These are phyloP conservation scores for Papilionanthe hybrid DNA, from an alignment of 116 monocot genomes.

Conservation along the genomic window DNA sequence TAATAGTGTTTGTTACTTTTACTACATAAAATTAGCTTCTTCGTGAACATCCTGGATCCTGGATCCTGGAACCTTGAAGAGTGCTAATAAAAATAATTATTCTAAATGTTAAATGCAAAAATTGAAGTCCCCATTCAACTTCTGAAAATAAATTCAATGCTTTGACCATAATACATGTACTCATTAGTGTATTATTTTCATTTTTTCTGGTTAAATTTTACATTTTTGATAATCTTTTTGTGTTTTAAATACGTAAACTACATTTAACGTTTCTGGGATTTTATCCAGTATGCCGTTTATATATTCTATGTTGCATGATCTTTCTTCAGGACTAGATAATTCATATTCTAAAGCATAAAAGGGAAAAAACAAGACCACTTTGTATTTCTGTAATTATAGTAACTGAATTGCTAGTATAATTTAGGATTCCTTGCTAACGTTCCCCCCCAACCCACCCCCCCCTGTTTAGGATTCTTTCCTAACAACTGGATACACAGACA, in stretches of 20 bases:
- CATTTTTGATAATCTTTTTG: neutral
- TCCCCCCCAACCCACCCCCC: too few relatives aligned
- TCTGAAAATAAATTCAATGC: neutral
- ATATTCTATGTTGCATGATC: neutral
- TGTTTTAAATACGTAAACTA: neutral
- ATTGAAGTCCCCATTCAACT: neutral
- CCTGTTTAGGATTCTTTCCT: too few relatives aligned
- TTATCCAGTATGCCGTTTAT: neutral
- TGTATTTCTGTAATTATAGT: neutral
- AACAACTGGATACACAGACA: neutral
- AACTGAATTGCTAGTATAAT: neutral
- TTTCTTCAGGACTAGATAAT: neutral
- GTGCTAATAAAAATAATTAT: too few relatives aligned
- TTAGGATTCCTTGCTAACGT: neutral
- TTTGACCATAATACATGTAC: neutral
- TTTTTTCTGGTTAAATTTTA: too few relatives aligned
- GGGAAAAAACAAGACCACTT: neutral
- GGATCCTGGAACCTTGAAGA: too few relatives aligned
- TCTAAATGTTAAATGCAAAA: neutral
- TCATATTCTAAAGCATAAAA: neutral
- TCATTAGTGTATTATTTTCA: too few relatives aligned
- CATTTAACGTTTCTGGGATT: neutral
- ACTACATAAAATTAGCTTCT: too few relatives aligned
- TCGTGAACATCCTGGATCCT: too few relatives aligned
- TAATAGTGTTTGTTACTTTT: too few relatives aligned